These are phyloP conservation scores for Boletellus emodensis DNA, from an alignment of 768 basidiomycete genomes.

Conservation along the genomic window DNA sequence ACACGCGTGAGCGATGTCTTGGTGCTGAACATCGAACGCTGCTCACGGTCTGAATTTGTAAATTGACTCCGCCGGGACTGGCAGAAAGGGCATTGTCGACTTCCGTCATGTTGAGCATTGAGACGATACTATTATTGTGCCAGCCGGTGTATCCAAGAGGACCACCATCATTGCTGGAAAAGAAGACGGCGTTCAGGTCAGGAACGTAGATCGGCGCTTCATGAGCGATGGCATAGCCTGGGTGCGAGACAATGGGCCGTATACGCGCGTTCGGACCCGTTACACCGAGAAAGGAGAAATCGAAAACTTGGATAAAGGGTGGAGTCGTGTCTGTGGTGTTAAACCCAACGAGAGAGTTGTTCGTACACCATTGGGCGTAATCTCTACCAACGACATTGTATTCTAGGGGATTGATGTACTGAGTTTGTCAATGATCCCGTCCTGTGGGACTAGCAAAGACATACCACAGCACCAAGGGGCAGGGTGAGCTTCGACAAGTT, in stretches of 20 bases:
- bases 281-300: constrained; percentile 51
- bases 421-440: neutral
- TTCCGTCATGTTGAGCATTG: constrained; percentile 57
- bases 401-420: constrained; percentile 50
- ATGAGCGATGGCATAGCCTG: constrained; percentile 69
- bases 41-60: constrained; percentile 43
- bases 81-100: constrained; percentile 45
- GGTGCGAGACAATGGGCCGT: constrained; percentile 57
- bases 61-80: constrained; percentile 38
- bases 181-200: constrained; percentile 65
- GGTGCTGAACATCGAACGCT: neutral
- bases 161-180: constrained; percentile 69
- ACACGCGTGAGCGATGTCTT: constrained; percentile 1
- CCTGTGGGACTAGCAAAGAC: neutral
- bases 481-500: neutral
- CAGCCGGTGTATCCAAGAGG: constrained; percentile 59
- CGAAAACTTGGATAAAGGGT: constrained; percentile 58
- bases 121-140: constrained; percentile 58
- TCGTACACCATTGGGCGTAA: constrained; percentile 35
- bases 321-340: constrained; percentile 59
- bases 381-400: constrained; percentile 51
- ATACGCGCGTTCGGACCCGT: constrained; percentile 58
- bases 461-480: constrained; percentile 16
- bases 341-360: constrained; percentile 43
- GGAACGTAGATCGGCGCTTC: constrained; percentile 71